Evolutionary conservation across 768 basidiomycete species (phyloP).

Genomic region (Rhodocollybia butyracea): DNA sequence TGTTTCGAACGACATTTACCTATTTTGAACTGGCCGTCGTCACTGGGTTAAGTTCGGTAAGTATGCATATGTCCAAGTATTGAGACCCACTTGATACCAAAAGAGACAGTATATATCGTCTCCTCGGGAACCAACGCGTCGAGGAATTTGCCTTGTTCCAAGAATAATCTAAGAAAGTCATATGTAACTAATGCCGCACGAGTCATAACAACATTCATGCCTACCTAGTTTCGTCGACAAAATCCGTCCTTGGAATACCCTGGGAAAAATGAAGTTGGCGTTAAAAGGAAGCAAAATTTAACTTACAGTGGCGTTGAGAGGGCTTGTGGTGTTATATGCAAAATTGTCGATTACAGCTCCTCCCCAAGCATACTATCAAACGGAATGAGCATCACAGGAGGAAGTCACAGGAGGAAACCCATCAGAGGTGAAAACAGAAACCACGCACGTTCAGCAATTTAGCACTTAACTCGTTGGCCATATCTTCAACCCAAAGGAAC

Average conservation of each 20-base stretch:
- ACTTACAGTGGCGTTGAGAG: constrained; percentile 21
- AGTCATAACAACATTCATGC: neutral
- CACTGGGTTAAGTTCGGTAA: constrained; percentile 11
- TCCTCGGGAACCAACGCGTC: constrained; percentile 23
- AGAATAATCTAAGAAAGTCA: constrained; percentile 15
- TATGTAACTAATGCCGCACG: neutral
- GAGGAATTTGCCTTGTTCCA: constrained; percentile 25
- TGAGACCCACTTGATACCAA: constrained; percentile 28
- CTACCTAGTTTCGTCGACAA: constrained; percentile 20
- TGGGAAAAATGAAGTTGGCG: neutral
- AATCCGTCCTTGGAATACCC: constrained; percentile 24
- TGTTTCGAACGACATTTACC: constrained; percentile 6
- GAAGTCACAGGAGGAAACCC: neutral
- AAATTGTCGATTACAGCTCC: constrained; percentile 31
- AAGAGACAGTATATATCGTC: constrained; percentile 27
- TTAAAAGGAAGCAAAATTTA: neutral
- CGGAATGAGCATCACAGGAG: neutral
- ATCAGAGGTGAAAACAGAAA: neutral
- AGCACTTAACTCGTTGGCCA: constrained; percentile 24
- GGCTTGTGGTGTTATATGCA: constrained; percentile 29
- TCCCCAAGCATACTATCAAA: constrained; percentile 32
- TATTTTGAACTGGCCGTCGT: constrained; percentile 24
- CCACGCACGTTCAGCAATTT: constrained; percentile 26
- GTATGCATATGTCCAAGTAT: neutral
- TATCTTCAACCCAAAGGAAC: constrained; percentile 28